A percentile compares a stretch with the other conserved stretches of the same genome.
Evolutionary conservation across 345 rosid species (phyloP).

Genomic region (Eucalyptus polyanthemos): DNA sequence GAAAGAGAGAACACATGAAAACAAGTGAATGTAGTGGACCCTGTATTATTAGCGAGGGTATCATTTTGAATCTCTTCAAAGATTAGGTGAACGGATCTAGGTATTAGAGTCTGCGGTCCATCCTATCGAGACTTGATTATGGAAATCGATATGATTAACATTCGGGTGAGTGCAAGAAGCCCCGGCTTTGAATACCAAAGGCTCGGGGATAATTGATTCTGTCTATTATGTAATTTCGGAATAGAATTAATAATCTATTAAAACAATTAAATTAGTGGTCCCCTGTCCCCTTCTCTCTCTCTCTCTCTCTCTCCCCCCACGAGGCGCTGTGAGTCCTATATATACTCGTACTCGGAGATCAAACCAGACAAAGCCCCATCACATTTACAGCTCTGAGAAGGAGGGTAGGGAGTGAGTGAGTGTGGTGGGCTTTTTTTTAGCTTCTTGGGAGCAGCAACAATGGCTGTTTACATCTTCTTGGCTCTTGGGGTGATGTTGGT

Average conservation of each 20-base stretch:
- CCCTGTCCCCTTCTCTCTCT: neutral
- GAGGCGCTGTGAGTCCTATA: neutral
- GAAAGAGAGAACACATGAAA: neutral
- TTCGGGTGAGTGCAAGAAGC: neutral
- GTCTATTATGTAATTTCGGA: neutral
- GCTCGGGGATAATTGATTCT: neutral
- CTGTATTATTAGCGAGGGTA: neutral
- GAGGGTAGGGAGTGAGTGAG: neutral
- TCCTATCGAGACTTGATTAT: neutral
- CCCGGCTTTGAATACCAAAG: neutral
- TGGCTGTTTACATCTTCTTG: constrained; percentile 56
- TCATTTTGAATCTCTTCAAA: neutral
- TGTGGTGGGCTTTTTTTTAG: neutral
- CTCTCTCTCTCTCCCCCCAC: neutral
- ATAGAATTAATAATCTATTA: neutral
- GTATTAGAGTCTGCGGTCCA: neutral
- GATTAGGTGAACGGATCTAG: neutral
- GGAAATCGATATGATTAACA: neutral
- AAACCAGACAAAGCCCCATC: neutral
- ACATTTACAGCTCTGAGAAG: neutral
- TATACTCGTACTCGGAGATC: neutral
- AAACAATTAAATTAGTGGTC: neutral
- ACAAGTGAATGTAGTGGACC: neutral
- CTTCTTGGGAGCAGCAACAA: constrained; percentile 2
- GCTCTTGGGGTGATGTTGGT: constrained; percentile 21